phyloP scores from a whole-genome alignment of 2,329 filamentous ascomycete genomes.

The Fusarium sarcochroum region DNA sequence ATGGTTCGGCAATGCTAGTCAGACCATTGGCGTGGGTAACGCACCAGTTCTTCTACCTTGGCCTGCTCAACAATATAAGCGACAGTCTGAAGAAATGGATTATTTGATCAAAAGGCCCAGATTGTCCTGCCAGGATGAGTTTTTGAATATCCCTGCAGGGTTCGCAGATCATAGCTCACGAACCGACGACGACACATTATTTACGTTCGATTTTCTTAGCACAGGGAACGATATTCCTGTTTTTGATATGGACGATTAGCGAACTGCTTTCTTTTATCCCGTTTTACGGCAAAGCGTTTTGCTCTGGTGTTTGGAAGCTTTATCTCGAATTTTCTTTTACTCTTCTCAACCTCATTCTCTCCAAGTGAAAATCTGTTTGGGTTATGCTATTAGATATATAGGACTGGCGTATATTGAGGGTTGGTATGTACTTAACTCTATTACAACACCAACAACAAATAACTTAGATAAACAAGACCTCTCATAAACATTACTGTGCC shows the following conservation, averaged over 20 bases:
- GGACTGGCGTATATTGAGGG: background rate
- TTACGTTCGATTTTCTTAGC: constrained; percentile 45
- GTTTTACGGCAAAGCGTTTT: no score
- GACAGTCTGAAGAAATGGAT: constrained; percentile 34
- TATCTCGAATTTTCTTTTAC: background rate
- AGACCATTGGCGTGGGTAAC: background rate
- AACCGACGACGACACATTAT: constrained; percentile 43
- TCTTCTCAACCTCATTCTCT: background rate
- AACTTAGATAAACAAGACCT: background rate
- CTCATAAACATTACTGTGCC: background rate
- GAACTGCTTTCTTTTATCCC: background rate
- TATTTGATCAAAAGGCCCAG: constrained; percentile 40
- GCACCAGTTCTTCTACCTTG: constrained; percentile 28
- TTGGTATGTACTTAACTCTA: background rate
- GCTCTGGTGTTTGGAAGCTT: background rate
- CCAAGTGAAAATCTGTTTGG: background rate
- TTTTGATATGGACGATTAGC: constrained; percentile 44
- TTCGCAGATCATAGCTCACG: constrained; percentile 40
- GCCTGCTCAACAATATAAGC: constrained; percentile 38
- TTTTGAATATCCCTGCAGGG: constrained; percentile 41
- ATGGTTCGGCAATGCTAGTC: constrained; percentile 23
- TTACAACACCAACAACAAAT: background rate
- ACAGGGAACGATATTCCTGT: constrained; percentile 42
- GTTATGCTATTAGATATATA: background rate
- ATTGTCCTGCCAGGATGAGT: constrained; percentile 39